Conservation (phyloP, 2,329 filamentous ascomycete genomes). For the Botrytis pseudocinerea region DNA sequence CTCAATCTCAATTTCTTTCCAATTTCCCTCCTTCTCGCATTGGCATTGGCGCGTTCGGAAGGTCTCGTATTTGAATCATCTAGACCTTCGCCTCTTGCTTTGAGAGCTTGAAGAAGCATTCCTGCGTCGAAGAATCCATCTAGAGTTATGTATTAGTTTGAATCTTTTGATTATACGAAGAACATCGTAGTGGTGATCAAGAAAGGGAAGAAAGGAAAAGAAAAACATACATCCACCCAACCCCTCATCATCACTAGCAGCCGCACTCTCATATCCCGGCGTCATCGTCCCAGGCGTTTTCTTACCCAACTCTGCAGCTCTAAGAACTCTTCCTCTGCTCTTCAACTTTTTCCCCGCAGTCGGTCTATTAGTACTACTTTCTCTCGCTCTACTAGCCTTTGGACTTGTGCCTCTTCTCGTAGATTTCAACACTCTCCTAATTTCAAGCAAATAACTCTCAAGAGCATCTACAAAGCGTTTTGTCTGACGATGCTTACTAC, state of each 20-base stretch:
- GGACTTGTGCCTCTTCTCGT: conserved; percentile 56
- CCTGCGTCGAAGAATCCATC: conserved; percentile 98
- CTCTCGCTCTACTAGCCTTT: conserved; percentile 57
- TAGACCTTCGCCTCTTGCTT: conserved; percentile 62
- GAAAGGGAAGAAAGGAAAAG: background rate
- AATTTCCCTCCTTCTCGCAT: conserved; percentile 63
- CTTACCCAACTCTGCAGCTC: conserved; percentile 51
- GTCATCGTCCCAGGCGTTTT: conserved; percentile 53
- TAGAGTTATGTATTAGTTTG: conserved; percentile 43
- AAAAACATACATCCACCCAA: conserved; percentile 83
- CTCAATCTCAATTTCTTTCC: conserved; percentile 72
- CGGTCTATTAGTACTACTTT: conserved; percentile 49
- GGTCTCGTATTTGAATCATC: conserved; percentile 50
- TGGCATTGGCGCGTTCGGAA: conserved; percentile 60
- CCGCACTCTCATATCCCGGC: conserved; percentile 67
- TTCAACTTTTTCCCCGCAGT: conserved; percentile 55
- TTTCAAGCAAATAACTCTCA: conserved; percentile 87
- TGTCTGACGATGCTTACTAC: conserved; percentile 92
- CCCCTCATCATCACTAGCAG: conserved; percentile 80
- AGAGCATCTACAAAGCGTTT: conserved; percentile 85
- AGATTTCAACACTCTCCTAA: conserved; percentile 78
- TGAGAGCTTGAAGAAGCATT: conserved; percentile 87
- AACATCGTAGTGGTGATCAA: background rate
- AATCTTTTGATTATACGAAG: background rate
- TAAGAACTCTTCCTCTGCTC: conserved; percentile 72